Evolutionary conservation across 768 basidiomycete genomes (phyloP).

Genomic region (Psilocybe cubensis): DNA sequence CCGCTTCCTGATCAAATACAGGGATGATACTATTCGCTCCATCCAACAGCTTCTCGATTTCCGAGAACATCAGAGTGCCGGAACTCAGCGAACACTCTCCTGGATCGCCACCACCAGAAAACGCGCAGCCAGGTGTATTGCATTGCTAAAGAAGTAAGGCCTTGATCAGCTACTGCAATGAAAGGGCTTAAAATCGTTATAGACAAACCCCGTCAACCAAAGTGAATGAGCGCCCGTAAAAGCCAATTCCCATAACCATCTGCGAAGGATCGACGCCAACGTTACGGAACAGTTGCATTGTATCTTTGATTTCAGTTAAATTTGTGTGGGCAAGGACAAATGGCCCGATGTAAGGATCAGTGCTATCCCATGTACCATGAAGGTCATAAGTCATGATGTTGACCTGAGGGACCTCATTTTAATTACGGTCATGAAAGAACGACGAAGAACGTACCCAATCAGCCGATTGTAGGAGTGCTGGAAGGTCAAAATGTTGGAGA

Average conservation of each 20-base stretch:
- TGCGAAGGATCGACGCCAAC: conserved; percentile 11
- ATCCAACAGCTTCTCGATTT: conserved; percentile 6
- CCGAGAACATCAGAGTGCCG: conserved; percentile 10
- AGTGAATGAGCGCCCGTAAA: conserved; percentile 11
- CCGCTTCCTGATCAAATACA: conserved; percentile 6
- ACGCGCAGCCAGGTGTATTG: conserved; percentile 3
- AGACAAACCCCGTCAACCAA: neutral
- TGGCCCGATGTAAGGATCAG: neutral
- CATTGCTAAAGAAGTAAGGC: neutral
- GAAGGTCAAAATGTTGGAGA: conserved; percentile 13
- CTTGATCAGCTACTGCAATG: neutral
- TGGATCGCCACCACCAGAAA: conserved; percentile 7
- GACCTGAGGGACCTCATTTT: neutral
- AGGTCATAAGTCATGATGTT: conserved; percentile 12
- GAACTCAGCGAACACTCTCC: conserved; percentile 7
- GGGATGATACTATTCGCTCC: neutral
- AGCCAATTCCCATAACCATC: conserved; percentile 13
- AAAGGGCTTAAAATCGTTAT: too few species aligned
- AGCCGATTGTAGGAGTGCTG: conserved; percentile 2
- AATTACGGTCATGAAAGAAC: neutral
- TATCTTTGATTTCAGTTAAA: conserved; percentile 9
- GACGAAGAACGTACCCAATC: conserved; percentile 3
- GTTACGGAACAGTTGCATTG: conserved; percentile 8
- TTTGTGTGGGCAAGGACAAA: conserved; percentile 8
- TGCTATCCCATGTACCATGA: conserved; percentile 12